These are phyloP conservation scores for Spergularia bocconei DNA, from an alignment of 148 eudicot genomes.

Conservation along the genomic window DNA sequence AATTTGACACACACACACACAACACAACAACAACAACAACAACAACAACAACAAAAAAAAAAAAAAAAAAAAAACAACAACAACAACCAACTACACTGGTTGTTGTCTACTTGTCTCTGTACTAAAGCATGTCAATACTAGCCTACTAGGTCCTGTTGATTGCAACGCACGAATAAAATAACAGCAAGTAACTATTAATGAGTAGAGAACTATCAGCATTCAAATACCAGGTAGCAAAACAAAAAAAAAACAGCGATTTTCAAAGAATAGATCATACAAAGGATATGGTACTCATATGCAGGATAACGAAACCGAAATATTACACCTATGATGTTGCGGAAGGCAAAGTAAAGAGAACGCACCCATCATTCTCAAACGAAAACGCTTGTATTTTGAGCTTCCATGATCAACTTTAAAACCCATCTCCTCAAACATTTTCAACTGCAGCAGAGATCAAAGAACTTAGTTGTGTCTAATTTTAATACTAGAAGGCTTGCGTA, in stretches of 20 bases:
- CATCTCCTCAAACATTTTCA: slow-evolving; percentile 83
- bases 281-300: not conserved
- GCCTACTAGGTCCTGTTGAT: not conserved
- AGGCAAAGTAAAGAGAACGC: slow-evolving; percentile 10
- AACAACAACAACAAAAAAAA: too few species aligned
- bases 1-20: too few species aligned
- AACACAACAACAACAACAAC: too few species aligned
- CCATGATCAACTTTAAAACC: slow-evolving; percentile 75
- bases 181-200: not conserved
- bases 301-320: not conserved
- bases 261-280: not conserved
- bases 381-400: slow-evolving; percentile 78
- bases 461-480: not conserved
- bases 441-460: slow-evolving; percentile 37
- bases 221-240: too few species aligned
- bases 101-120: not conserved
- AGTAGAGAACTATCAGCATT: too few species aligned
- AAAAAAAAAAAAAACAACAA: too few species aligned
- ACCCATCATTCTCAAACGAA: slow-evolving; percentile 74
- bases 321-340: not conserved
- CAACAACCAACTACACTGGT: not conserved
- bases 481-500: too few species aligned
- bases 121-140: not conserved
- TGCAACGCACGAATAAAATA: slow-evolving; percentile 3
- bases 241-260: too few species aligned